These are phyloP conservation scores for Sideroxylon spinosum DNA, from an alignment of 179 eudicot genomes.

Conservation along the genomic window DNA sequence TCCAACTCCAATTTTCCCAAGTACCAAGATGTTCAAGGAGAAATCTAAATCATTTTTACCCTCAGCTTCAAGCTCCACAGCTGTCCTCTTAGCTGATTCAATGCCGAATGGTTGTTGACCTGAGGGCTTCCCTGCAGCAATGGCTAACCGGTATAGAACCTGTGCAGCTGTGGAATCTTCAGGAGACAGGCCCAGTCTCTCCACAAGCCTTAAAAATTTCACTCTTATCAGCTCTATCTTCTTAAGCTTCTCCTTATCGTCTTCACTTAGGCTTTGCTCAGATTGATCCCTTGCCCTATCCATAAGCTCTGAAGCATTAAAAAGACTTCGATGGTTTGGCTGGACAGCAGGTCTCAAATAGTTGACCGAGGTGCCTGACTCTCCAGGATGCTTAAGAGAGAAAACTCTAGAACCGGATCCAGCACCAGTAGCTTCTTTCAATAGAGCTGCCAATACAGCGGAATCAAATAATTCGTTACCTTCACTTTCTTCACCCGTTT, in stretches of 20 bases:
- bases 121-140: constrained; percentile 44
- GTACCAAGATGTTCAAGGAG: constrained; percentile 63
- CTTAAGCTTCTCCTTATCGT: constrained; percentile 51
- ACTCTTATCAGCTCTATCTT: constrained; percentile 47
- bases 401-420: constrained; percentile 48
- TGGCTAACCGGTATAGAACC: constrained; percentile 50
- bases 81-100: constrained; percentile 48
- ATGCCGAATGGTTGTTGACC: constrained; percentile 32
- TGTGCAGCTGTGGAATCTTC: constrained; percentile 65
- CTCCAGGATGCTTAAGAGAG: constrained; percentile 53
- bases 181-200: constrained; percentile 43
- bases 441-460: constrained; percentile 50
- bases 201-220: constrained; percentile 62
- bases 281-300: constrained; percentile 26
- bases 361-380: constrained; percentile 39
- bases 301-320: constrained; percentile 23
- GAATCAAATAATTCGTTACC: constrained; percentile 47
- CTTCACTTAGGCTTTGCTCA: constrained; percentile 47
- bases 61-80: constrained; percentile 51
- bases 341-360: constrained; percentile 31
- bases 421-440: constrained; percentile 47
- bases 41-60: constrained; percentile 42
- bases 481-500: constrained; percentile 42
- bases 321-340: constrained; percentile 27
- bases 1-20: constrained; percentile 94